phyloP scores from a whole-genome alignment of 208 protist species.

The Acanthamoeba lenticulata region DNA sequence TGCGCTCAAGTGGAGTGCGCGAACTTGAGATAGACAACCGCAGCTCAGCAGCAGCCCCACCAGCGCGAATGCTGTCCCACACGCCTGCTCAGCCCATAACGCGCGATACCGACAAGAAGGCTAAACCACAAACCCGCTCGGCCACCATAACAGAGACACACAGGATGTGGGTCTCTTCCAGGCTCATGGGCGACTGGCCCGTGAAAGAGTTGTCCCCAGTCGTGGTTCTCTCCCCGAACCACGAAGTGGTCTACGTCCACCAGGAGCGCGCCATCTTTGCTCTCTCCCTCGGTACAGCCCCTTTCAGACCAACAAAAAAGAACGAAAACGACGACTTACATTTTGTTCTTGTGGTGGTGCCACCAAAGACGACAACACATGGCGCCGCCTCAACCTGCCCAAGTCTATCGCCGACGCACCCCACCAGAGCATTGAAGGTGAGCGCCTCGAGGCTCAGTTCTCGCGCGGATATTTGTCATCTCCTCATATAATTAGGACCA shows the following conservation, averaged over 20 bases:
- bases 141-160: background rate
- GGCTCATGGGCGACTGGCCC: slow-evolving; percentile 1
- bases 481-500: background rate
- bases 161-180: background rate
- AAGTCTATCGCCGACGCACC: background rate
- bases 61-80: too few species aligned
- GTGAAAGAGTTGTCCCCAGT: background rate
- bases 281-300: background rate
- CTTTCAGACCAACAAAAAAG: background rate
- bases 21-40: too few species aligned
- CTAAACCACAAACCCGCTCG: background rate
- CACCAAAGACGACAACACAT: background rate
- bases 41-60: too few species aligned
- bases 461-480: background rate
- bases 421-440: slow-evolving; percentile 31
- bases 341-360: background rate
- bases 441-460: background rate
- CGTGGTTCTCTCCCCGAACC: background rate
- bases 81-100: too few species aligned
- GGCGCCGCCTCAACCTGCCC: background rate
- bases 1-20: too few species aligned
- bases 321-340: background rate
- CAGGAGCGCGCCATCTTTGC: slow-evolving; percentile 19
- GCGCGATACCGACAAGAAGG: too few species aligned
- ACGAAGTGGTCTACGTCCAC: background rate